A percentile compares a stretch with the other conserved stretches of the same genome.
These are phyloP conservation scores for Cladophialophora psammophila DNA, from an alignment of 2,329 filamentous ascomycete species.

Conservation along the genomic window DNA sequence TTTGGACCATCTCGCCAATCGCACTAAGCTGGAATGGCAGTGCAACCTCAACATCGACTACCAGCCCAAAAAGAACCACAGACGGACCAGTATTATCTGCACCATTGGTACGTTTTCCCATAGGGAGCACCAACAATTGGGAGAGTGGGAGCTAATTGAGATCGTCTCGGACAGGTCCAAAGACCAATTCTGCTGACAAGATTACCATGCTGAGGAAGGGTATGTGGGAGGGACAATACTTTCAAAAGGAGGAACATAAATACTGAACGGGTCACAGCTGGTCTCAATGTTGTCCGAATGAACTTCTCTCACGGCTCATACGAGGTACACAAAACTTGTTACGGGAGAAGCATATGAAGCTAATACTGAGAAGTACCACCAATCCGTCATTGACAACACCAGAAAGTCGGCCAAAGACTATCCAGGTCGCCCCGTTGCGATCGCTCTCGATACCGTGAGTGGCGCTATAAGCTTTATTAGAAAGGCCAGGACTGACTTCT, in stretches of 20 bases:
- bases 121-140: neutral
- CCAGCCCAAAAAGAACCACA: slow-evolving; percentile 85
- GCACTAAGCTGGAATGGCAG: slow-evolving; percentile 74
- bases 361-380: slow-evolving; percentile 73
- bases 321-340: slow-evolving; percentile 58
- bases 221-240: slow-evolving; percentile 42
- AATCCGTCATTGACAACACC: slow-evolving; percentile 96
- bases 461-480: neutral
- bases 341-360: slow-evolving; percentile 29
- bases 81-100: slow-evolving; percentile 97
- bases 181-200: slow-evolving; percentile 97
- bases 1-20: slow-evolving; percentile 84
- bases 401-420: slow-evolving; percentile 81
- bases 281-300: slow-evolving; percentile 99
- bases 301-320: slow-evolving; percentile 97
- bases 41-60: slow-evolving; percentile 87
- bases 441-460: slow-evolving; percentile 83
- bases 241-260: neutral
- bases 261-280: slow-evolving; percentile 59
- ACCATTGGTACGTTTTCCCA: slow-evolving; percentile 75
- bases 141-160: neutral
- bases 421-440: slow-evolving; percentile 86
- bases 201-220: slow-evolving; percentile 89
- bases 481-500: slow-evolving; percentile 18
- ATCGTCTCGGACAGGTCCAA: slow-evolving; percentile 67